Evolutionary conservation across 768 basidiomycete genomes (phyloP).

Genomic region (Phanerodontia chrysosporium): DNA sequence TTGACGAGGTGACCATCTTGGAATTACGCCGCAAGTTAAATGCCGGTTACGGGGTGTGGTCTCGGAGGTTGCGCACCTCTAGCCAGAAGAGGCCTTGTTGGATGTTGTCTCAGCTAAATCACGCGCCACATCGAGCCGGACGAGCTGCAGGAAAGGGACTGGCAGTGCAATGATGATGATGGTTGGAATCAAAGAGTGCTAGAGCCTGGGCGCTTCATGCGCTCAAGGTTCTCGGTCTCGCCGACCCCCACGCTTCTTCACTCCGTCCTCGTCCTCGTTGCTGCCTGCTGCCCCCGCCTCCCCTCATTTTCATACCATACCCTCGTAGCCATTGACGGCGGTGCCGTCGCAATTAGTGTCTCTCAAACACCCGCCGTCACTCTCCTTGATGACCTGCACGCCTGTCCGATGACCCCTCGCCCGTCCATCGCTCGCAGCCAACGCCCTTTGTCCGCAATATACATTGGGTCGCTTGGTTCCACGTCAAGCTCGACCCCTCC

Average conservation of each 20-base stretch:
- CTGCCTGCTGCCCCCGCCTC: conserved; percentile 1
- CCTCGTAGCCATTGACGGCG: conserved; percentile 15
- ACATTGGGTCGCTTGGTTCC: conserved; percentile 50
- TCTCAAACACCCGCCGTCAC: conserved; percentile 1
- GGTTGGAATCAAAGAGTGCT: conserved; percentile 1
- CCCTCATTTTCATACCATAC: conserved; percentile 1
- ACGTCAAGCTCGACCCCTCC: conserved; percentile 34
- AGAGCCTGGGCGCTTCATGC: neutral
- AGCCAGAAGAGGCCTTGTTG: too few species aligned
- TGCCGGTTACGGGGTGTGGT: too few species aligned
- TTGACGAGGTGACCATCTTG: neutral
- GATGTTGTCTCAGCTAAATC: too few species aligned
- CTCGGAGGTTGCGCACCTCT: too few species aligned
- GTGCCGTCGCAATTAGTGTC: conserved; percentile 9
- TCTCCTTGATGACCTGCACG: conserved; percentile 15
- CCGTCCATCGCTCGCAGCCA: conserved; percentile 37
- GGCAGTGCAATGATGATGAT: neutral
- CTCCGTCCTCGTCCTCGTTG: neutral
- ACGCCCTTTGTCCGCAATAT: conserved; percentile 61
- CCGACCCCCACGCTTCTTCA: conserved; percentile 12
- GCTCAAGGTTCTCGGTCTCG: neutral
- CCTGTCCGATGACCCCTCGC: conserved; percentile 44
- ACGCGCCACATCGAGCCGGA: neutral
- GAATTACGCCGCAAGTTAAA: too few species aligned
- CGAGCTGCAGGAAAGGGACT: neutral